Evolutionary conservation across 495 filamentous ascomycete genomes (phyloP).

Genomic region (Chaetomium cochliodes): DNA sequence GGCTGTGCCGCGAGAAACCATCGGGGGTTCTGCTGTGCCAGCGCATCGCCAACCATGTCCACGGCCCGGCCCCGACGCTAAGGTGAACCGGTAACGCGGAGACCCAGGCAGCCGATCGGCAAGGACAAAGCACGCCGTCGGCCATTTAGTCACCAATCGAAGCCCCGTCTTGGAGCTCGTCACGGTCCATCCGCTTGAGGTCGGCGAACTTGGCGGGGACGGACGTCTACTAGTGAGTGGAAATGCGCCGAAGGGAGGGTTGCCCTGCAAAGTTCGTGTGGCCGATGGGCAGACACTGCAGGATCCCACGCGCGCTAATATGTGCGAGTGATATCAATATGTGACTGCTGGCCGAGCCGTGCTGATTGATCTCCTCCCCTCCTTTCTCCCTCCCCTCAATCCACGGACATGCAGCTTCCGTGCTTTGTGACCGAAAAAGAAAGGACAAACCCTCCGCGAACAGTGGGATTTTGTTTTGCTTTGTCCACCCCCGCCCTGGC

Average conservation of each 20-base stretch:
- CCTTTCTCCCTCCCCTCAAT: neutral
- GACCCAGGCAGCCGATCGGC: neutral
- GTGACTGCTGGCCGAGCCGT: constrained; percentile 10
- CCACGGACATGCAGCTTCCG: constrained; percentile 14
- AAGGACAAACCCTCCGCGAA: neutral
- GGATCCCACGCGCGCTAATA: neutral
- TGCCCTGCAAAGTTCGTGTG: neutral
- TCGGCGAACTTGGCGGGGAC: neutral
- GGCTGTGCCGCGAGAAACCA: constrained; percentile 6
- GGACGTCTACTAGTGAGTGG: neutral
- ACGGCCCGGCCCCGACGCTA: neutral
- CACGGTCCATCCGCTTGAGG: neutral
- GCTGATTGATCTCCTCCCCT: neutral
- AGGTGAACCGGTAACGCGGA: neutral
- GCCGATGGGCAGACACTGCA: constrained; percentile 12
- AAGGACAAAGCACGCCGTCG: neutral
- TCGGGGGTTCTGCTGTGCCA: constrained; percentile 3
- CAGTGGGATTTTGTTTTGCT: neutral
- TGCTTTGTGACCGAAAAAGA: neutral
- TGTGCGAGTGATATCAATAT: constrained; percentile 3
- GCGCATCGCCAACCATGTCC: constrained; percentile 2
- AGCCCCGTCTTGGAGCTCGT: neutral
- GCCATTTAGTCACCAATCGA: neutral
- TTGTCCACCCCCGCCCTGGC: neutral
- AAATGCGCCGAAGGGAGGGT: neutral